Percentiles rank a stretch among this genome's conserved stretches.
Evolutionary conservation across 2,329 filamentous ascomycete genomes (phyloP).

Genomic region (Aspergillus sp.): DNA sequence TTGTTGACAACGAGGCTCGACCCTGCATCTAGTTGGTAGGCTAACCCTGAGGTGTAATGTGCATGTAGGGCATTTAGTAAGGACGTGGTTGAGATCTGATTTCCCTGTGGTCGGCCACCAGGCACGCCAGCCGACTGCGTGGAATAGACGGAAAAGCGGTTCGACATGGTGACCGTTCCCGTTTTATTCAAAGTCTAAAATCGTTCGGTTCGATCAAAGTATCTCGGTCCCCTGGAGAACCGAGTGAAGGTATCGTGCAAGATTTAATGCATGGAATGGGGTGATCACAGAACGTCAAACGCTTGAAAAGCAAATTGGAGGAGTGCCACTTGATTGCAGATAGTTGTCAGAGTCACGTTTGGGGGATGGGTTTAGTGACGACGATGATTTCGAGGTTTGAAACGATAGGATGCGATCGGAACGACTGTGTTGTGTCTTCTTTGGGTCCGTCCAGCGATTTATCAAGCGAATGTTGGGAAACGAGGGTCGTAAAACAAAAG

Average conservation of each 20-base stretch:
- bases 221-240: neutral
- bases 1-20: constrained; percentile 94
- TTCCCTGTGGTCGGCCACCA: constrained; percentile 55
- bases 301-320: neutral
- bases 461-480: constrained; percentile 17
- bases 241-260: neutral
- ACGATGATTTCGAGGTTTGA: neutral
- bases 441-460: neutral
- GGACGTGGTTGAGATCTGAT: constrained; percentile 88
- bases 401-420: neutral
- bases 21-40: constrained; percentile 85
- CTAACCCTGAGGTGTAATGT: constrained; percentile 75
- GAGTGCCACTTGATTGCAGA: constrained; percentile 1
- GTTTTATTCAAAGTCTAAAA: neutral
- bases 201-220: neutral
- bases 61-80: constrained; percentile 90
- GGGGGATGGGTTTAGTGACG: neutral
- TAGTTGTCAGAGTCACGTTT: neutral
- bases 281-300: constrained; percentile 1
- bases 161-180: constrained; percentile 49
- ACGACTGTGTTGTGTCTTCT: neutral
- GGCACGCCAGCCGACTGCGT: constrained; percentile 57
- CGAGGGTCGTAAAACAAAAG: constrained; percentile 12
- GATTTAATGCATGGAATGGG: constrained; percentile 8
- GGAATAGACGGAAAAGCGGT: constrained; percentile 62